Percentiles rank a stretch among this genome's conserved stretches.
These are phyloP conservation scores for Fusarium palustre DNA, from an alignment of 2,329 filamentous ascomycete genomes.

Conservation along the genomic window DNA sequence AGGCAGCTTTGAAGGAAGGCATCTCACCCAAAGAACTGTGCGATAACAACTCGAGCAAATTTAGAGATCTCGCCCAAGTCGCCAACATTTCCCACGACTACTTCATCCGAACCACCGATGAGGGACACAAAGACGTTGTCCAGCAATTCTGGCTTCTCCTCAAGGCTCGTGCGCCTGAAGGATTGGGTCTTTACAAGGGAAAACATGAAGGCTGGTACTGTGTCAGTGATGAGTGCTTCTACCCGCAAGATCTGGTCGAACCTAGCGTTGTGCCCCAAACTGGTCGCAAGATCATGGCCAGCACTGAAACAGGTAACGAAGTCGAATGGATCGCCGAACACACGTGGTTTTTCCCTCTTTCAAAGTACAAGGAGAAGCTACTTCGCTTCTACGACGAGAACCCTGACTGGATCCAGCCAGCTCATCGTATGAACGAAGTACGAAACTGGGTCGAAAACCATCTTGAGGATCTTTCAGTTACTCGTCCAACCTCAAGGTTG, in stretches of 20 bases:
- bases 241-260: constrained; percentile 80
- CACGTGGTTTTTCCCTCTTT: constrained; percentile 95
- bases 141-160: constrained; percentile 90
- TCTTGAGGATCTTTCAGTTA: constrained; percentile 89
- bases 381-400: constrained; percentile 84
- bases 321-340: constrained; percentile 95
- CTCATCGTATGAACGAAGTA: constrained; percentile 80
- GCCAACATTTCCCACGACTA: constrained; percentile 81
- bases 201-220: constrained; percentile 97
- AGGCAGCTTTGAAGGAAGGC: constrained; percentile 78
- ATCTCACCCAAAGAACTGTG: constrained; percentile 86
- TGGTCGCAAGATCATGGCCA: constrained; percentile 84
- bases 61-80: constrained; percentile 77
- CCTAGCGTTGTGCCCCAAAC: constrained; percentile 81
- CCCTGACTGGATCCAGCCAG: constrained; percentile 80
- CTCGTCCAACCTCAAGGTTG: constrained; percentile 80
- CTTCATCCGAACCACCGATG: constrained; percentile 93
- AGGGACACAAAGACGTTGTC: constrained; percentile 84
- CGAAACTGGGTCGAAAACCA: constrained; percentile 80
- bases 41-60: constrained; percentile 83
- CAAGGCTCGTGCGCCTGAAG: constrained; percentile 63
- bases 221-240: constrained; percentile 96
- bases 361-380: constrained; percentile 81
- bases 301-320: constrained; percentile 87
- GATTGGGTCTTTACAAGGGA: constrained; percentile 82